Conservation (phyloP, 306 rosid species). For the Pueraria montana region DNA sequence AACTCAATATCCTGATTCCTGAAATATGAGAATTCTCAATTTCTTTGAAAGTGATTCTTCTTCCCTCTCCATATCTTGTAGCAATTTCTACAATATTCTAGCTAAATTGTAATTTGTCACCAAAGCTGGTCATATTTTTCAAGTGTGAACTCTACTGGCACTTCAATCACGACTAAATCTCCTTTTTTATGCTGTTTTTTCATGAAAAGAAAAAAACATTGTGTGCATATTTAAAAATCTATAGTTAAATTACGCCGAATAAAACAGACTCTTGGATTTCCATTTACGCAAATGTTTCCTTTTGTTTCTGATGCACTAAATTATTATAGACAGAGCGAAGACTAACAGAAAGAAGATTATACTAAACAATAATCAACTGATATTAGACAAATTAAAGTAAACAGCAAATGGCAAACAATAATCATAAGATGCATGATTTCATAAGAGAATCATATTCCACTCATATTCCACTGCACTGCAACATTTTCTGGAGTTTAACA, state of each 20-base stretch:
- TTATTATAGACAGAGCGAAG: background rate
- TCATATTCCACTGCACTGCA: no score
- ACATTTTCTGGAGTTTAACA: background rate
- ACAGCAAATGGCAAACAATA: background rate
- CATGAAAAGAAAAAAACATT: background rate
- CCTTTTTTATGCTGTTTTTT: background rate
- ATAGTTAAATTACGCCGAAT: background rate
- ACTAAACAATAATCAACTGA: background rate
- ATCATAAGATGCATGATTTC: background rate
- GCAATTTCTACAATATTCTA: constrained; percentile 27
- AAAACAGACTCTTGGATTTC: background rate
- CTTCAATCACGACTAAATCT: constrained; percentile 1
- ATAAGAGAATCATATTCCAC: no score
- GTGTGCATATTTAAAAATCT: background rate
- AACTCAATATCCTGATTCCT: constrained; percentile 92
- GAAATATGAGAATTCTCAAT: constrained; percentile 19
- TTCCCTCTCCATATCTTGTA: constrained; percentile 6
- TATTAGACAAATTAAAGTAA: background rate
- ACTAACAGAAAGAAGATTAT: constrained; percentile 1
- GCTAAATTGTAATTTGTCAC: constrained; percentile 51
- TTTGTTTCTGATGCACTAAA: constrained; percentile 8
- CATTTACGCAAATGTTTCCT: background rate
- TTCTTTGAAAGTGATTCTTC: constrained; percentile 3
- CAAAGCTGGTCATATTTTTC: constrained; percentile 45
- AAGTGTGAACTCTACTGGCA: constrained; percentile 45